A percentile compares a stretch with the other conserved stretches of the same genome.
phyloP scores from a whole-genome alignment of 352 stramenopile genomes.

The Globisporangium parvum region DNA sequence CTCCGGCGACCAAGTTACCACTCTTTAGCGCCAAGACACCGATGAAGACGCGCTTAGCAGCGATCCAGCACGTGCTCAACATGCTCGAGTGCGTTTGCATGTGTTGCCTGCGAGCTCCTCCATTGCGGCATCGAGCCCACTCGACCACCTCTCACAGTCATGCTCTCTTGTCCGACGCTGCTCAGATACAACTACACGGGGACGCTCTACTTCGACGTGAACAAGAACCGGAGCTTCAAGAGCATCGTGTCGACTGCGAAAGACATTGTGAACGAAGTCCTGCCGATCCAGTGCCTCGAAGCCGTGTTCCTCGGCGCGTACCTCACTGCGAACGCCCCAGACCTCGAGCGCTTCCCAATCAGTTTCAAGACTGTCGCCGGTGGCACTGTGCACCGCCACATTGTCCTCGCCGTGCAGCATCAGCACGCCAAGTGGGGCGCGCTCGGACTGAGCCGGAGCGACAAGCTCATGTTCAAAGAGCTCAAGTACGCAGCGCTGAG shows the following conservation, averaged over 20 bases:
- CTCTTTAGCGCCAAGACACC: slow-evolving; percentile 41
- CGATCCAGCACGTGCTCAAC: slow-evolving; percentile 64
- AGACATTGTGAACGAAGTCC: slow-evolving; percentile 74
- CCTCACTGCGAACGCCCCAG: slow-evolving; percentile 55
- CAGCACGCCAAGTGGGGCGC: slow-evolving; percentile 79
- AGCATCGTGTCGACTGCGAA: slow-evolving; percentile 82
- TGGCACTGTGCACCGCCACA: slow-evolving; percentile 64
- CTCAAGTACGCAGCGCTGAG: slow-evolving; percentile 74
- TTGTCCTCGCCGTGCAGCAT: slow-evolving; percentile 68
- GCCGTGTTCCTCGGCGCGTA: slow-evolving; percentile 82
- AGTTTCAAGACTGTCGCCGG: slow-evolving; percentile 81
- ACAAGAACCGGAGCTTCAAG: slow-evolving; percentile 87
- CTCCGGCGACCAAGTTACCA: slow-evolving; percentile 55
- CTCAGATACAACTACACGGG: slow-evolving; percentile 85
- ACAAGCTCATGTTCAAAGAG: slow-evolving; percentile 85
- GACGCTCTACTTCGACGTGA: slow-evolving; percentile 79
- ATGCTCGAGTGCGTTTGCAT: slow-evolving; percentile 50
- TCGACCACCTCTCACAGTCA: neutral
- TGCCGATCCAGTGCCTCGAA: slow-evolving; percentile 88
- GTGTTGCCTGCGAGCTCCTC: neutral
- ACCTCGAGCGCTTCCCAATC: slow-evolving; percentile 78
- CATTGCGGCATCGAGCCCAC: neutral
- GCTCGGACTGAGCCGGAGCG: slow-evolving; percentile 74
- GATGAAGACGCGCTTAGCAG: slow-evolving; percentile 49
- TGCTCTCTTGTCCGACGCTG: neutral